These are phyloP conservation scores for Limnomonas spitsbergensis DNA, from an alignment of 139 green algal species.

Conservation along the genomic window DNA sequence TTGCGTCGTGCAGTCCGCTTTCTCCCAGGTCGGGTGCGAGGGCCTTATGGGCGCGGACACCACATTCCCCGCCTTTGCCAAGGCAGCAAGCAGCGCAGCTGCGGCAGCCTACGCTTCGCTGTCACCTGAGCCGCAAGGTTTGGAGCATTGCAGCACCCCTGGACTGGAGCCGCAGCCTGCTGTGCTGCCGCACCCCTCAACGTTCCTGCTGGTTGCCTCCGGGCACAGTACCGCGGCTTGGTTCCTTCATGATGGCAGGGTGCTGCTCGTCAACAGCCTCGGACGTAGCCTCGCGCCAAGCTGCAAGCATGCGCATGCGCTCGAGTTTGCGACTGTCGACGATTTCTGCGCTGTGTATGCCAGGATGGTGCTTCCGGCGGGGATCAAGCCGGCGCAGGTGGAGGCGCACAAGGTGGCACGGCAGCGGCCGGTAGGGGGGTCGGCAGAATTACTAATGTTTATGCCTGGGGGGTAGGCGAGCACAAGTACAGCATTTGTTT, in stretches of 20 bases:
- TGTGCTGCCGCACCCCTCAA: too few species aligned
- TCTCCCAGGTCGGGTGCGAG: constrained; percentile 1
- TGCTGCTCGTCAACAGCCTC: constrained; percentile 10
- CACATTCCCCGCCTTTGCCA: neutral
- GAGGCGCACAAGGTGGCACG: constrained; percentile 11
- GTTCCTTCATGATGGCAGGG: constrained; percentile 6
- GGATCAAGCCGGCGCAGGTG: constrained; percentile 8
- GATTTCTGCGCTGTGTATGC: constrained; percentile 5
- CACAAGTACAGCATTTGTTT: too few species aligned
- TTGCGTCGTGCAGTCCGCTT: neutral
- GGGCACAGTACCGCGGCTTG: constrained; percentile 8
- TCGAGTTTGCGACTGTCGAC: neutral
- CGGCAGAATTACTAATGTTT: neutral
- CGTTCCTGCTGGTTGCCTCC: neutral
- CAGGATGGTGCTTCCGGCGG: neutral
- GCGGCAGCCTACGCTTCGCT: neutral
- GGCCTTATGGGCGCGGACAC: neutral
- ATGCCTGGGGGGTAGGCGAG: too few species aligned
- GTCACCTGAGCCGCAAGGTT: too few species aligned
- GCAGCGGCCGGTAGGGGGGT: neutral
- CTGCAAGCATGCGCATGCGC: neutral
- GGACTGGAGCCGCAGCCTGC: too few species aligned
- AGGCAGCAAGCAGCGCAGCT: neutral
- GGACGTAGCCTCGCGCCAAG: neutral
- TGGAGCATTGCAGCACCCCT: too few species aligned